Evolutionary conservation across 2,329 filamentous ascomycete species (phyloP).

Genomic region (Diplodia sapinea): DNA sequence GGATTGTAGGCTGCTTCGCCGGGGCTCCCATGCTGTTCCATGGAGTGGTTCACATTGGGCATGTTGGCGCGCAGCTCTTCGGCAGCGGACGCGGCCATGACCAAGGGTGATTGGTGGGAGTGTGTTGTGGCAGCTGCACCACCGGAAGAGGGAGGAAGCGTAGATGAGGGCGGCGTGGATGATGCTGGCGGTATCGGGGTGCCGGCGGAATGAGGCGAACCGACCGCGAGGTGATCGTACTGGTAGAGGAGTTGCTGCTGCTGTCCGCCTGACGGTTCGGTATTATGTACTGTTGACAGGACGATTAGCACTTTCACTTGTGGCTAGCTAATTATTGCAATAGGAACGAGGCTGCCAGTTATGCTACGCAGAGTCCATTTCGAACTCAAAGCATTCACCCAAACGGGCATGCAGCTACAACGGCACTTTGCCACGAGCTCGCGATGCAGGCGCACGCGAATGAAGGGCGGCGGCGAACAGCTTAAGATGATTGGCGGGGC

Average conservation of each 20-base stretch:
- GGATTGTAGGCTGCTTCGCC: conserved; percentile 45
- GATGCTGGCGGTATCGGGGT: conserved; percentile 17
- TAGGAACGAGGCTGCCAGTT: conserved; percentile 6
- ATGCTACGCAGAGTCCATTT: background rate
- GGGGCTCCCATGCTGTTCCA: conserved; percentile 43
- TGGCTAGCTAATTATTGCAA: background rate
- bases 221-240: conserved; percentile 47
- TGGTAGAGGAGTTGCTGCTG: conserved; percentile 44
- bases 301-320: conserved; percentile 5
- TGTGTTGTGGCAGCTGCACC: conserved; percentile 43
- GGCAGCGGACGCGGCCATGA: conserved; percentile 49
- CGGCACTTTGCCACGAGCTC: background rate
- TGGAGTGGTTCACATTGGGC: conserved; percentile 43
- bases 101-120: conserved; percentile 45
- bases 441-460: conserved; percentile 1
- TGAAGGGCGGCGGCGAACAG: background rate
- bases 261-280: conserved; percentile 15
- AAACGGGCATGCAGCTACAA: conserved; percentile 6
- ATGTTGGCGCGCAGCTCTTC: conserved; percentile 46
- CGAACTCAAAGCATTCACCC: conserved; percentile 13
- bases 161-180: conserved; percentile 17
- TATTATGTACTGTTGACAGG: conserved; percentile 3
- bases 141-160: conserved; percentile 28
- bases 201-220: conserved; percentile 40
- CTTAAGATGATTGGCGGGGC: conserved; percentile 14